Evolutionary conservation across 139 green algal genomes (phyloP).

Genomic region (Deuterostichococcus epilithicus): DNA sequence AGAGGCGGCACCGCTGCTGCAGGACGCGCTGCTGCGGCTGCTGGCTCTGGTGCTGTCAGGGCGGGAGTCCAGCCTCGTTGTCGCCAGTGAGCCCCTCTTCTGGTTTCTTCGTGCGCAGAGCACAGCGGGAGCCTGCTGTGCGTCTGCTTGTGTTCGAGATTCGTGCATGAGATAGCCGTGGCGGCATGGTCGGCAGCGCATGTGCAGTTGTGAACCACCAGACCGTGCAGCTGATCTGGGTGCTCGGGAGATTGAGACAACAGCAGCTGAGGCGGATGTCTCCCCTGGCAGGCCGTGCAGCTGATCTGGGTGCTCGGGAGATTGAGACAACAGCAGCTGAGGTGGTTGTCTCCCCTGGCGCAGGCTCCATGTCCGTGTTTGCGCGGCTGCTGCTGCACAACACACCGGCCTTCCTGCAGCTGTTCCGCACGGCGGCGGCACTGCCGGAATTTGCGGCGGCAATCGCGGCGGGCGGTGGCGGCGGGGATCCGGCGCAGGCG

Average conservation of each 20-base stretch:
- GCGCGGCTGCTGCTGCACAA: slow-evolving; percentile 64
- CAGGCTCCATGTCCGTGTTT: slow-evolving; percentile 52
- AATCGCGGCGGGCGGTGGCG: neutral
- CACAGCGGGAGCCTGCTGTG: too few relatives aligned
- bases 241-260: too few relatives aligned
- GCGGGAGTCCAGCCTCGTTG: slow-evolving; percentile 50
- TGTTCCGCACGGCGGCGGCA: slow-evolving; percentile 27
- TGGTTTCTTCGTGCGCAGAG: too few relatives aligned
- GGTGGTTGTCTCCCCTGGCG: neutral
- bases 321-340: too few relatives aligned
- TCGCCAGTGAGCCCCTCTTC: slow-evolving; percentile 19
- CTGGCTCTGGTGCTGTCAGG: slow-evolving; percentile 43
- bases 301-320: too few relatives aligned
- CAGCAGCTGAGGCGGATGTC: neutral
- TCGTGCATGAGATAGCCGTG: too few relatives aligned
- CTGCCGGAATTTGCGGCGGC: neutral
- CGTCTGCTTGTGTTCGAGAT: too few relatives aligned
- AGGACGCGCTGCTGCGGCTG: slow-evolving; percentile 46
- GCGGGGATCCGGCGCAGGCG: slow-evolving; percentile 4
- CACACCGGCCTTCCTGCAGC: slow-evolving; percentile 33
- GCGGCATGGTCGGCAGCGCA: neutral
- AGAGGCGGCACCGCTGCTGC: slow-evolving; percentile 36
- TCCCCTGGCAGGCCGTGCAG: neutral
- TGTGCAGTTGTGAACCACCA: neutral
- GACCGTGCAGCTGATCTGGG: too few relatives aligned